Evolutionary conservation across 495 filamentous ascomycete genomes (phyloP), one percentile per base, ranked within the genome.

Genomic region (Aspergillus cavernicola): DNA sequence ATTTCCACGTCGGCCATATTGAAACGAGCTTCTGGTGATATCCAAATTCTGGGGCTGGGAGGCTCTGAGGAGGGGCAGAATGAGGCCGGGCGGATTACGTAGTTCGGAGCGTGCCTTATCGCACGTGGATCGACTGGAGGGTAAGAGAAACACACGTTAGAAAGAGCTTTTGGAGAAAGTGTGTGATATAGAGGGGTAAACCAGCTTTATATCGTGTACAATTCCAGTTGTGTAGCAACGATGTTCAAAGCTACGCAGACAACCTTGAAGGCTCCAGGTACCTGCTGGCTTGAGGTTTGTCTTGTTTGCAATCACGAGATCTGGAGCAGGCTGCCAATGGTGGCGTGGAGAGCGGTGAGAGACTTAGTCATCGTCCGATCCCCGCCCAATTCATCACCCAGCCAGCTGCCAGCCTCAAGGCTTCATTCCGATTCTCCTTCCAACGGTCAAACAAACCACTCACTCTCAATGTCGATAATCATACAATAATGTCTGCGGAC

Each of bases 1-100:
- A 97, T 97, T 59, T 97, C 90, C 38, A 97, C 88, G 72, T 98
- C 95, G 51, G 92, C 88, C 93, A 98, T 98, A 39, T 20, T 66
- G 32, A n/a, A 41, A n/a, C 20, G 8, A 49, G 20, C 3, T 20
- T 41, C 9, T 33, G 38, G 26, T 16, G 23, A 23, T 39, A 35
- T 28, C 35, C 31, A 13, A 29, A 33, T 32, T 31, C 24, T 20
- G 49, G 13, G 26, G 31, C 36, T 10, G 52, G 36, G 10, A 52
- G 26, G 16, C 23, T 23, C 39, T 13, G 49, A 49, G 29, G 58
- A 50, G 59, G 50, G 58, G 54, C 35, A 55, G 38, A 55, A 40
- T 52, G 43, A 38, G 52, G 32, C 31, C 23, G n/a, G n/a, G n/a
- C n/a, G n/a, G 52, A 62, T 62, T 62, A 62, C 50, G 55, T 58